Evolutionary conservation across 331 rosid genomes (phyloP).

Genomic region (Pyrus hybrid): DNA sequence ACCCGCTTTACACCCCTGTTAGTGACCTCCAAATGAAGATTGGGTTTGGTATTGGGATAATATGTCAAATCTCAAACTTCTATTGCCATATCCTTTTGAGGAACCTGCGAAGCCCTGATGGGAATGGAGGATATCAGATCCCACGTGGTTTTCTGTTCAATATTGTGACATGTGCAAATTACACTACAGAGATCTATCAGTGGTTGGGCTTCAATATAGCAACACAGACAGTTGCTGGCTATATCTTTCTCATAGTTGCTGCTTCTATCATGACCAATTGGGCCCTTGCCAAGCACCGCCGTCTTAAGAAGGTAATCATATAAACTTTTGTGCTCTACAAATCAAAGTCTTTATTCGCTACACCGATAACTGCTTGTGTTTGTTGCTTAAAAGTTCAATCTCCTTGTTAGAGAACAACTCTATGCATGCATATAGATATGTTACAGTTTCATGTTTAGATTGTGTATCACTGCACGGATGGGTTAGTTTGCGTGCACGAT

Average conservation of each 20-base stretch:
- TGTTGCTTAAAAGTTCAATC: neutral
- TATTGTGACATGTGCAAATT: conserved; percentile 93
- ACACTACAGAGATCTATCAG: conserved; percentile 95
- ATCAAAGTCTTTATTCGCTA: neutral
- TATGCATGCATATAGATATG: neutral
- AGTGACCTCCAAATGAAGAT: conserved; percentile 87
- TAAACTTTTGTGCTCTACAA: neutral
- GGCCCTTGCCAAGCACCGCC: conserved; percentile 96
- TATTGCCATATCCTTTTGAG: conserved; percentile 82
- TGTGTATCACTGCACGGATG: neutral
- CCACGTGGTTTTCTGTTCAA: conserved; percentile 89
- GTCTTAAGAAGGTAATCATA: conserved; percentile 74
- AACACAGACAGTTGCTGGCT: conserved; percentile 92
- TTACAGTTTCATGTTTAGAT: neutral
- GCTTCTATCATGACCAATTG: conserved; percentile 87
- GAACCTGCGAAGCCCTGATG: conserved; percentile 67
- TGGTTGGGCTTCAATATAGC: conserved; percentile 98
- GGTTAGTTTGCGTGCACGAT: neutral
- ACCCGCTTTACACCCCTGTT: conserved; percentile 83
- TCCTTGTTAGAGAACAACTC: neutral
- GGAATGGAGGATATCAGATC: conserved; percentile 90
- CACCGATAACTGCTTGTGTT: neutral
- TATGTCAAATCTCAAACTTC: conserved; percentile 65
- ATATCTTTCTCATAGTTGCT: conserved; percentile 63
- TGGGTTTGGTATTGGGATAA: conserved; percentile 72